phyloP scores from a whole-genome alignment of 2,329 filamentous ascomycete genomes.

The Verticillium klebahnii region DNA sequence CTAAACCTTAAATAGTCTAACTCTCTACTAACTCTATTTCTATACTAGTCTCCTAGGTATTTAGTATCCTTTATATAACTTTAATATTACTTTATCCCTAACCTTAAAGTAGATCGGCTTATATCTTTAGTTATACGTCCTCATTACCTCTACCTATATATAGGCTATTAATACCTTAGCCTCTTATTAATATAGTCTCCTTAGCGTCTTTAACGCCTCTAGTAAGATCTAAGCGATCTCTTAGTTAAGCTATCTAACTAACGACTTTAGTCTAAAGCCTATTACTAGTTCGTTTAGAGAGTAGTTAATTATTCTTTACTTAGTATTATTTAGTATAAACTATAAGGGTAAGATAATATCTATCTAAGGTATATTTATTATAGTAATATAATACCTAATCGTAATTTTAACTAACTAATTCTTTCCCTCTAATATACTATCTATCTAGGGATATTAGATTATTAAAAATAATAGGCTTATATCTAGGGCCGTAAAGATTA shows the following conservation, averaged over 20 bases:
- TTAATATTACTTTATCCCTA: background rate
- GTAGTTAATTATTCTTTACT: background rate
- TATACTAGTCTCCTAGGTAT: too few relatives aligned
- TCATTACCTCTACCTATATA: too few relatives aligned
- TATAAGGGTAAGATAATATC: background rate
- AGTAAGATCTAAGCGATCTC: background rate
- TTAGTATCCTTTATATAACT: too few relatives aligned
- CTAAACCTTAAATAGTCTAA: background rate
- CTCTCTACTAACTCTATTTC: too few relatives aligned
- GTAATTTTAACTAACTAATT: too few relatives aligned
- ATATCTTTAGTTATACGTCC: background rate
- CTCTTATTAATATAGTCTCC: background rate
- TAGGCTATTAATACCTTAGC: background rate
- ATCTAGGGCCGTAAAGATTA: background rate
- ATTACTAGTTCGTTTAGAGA: background rate
- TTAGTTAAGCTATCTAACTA: background rate
- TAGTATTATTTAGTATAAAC: background rate
- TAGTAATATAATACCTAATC: too few relatives aligned
- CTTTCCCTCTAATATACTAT: too few relatives aligned
- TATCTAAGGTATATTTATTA: background rate
- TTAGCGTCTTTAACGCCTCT: background rate
- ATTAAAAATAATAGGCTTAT: too few relatives aligned
- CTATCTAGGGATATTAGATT: too few relatives aligned
- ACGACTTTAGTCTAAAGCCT: background rate
- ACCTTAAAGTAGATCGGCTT: background rate